Evolutionary conservation across 2,329 filamentous ascomycete species (phyloP).

Genomic region (Penicillium psychrosexuale): DNA sequence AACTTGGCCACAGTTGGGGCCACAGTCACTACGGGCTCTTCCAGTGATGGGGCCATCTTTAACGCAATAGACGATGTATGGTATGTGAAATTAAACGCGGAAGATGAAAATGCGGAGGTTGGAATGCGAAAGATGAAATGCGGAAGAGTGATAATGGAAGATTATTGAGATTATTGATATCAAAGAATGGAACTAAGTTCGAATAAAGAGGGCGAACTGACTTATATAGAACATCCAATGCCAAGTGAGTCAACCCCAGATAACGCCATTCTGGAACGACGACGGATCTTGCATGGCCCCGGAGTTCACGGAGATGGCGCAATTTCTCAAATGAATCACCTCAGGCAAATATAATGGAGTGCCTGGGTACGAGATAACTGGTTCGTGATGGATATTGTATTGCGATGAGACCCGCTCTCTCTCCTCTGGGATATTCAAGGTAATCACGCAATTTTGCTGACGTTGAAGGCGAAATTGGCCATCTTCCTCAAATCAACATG

Average conservation of each 20-base stretch:
- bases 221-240: slow-evolving; percentile 4
- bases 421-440: slow-evolving; percentile 11
- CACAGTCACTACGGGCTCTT: slow-evolving; percentile 21
- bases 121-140: neutral
- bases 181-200: slow-evolving; percentile 4
- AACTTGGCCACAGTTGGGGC: slow-evolving; percentile 8
- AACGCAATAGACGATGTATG: neutral
- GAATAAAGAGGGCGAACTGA: neutral
- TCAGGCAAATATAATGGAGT: neutral
- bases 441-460: slow-evolving; percentile 26
- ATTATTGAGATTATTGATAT: neutral
- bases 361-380: neutral
- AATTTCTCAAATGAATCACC: slow-evolving; percentile 30
- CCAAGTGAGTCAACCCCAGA: slow-evolving; percentile 19
- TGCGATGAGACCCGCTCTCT: neutral
- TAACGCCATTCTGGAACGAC: slow-evolving; percentile 19
- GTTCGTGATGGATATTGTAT: neutral
- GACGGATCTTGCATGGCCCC: slow-evolving; percentile 8
- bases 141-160: neutral
- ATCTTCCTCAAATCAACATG: slow-evolving; percentile 11
- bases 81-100: slow-evolving; percentile 1
- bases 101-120: neutral
- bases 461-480: slow-evolving; percentile 23
- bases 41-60: slow-evolving; percentile 34
- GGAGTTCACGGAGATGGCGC: slow-evolving; percentile 28